Percentiles rank a stretch among this genome's conserved stretches.
Evolutionary conservation across 2,329 filamentous ascomycete species (phyloP).

Genomic region (Trichoderma breve): DNA sequence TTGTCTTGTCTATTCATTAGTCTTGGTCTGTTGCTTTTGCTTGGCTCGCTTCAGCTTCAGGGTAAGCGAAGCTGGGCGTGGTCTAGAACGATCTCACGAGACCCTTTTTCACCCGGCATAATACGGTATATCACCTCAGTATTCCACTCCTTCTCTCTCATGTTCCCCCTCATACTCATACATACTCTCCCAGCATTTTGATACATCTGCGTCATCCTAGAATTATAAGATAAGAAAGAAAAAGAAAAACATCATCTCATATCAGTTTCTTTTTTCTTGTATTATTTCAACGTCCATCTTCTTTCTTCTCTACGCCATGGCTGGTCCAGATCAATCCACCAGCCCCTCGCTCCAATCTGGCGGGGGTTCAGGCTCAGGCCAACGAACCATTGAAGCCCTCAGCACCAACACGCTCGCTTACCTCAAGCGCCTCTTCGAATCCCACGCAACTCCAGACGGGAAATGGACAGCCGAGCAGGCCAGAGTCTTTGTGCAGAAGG

Average conservation of each 20-base stretch:
- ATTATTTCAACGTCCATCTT: neutral
- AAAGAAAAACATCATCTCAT: neutral
- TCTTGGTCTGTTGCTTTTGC: neutral
- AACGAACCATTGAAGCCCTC: slow-evolving; percentile 42
- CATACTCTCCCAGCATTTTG: neutral
- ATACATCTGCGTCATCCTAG: neutral
- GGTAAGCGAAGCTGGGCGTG: neutral
- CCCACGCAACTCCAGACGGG: slow-evolving; percentile 41
- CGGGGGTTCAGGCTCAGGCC: slow-evolving; percentile 45
- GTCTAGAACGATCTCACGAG: neutral
- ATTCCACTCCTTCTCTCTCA: neutral
- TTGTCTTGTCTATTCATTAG: neutral
- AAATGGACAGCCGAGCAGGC: slow-evolving; percentile 49
- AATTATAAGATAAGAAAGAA: neutral
- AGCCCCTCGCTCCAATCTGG: slow-evolving; percentile 41
- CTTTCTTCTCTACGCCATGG: neutral
- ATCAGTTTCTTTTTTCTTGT: neutral
- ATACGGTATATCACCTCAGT: neutral
- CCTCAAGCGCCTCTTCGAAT: slow-evolving; percentile 47
- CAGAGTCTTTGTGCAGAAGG: slow-evolving; percentile 44
- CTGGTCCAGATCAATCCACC: neutral
- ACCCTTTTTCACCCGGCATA: neutral
- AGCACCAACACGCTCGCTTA: slow-evolving; percentile 41
- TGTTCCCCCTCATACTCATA: neutral
- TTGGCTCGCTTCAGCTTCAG: neutral